Base-by-base conservation (phyloP, 2,329 filamentous ascomycete genomes). In the Aspergillus brunneoviolaceus region DNA sequence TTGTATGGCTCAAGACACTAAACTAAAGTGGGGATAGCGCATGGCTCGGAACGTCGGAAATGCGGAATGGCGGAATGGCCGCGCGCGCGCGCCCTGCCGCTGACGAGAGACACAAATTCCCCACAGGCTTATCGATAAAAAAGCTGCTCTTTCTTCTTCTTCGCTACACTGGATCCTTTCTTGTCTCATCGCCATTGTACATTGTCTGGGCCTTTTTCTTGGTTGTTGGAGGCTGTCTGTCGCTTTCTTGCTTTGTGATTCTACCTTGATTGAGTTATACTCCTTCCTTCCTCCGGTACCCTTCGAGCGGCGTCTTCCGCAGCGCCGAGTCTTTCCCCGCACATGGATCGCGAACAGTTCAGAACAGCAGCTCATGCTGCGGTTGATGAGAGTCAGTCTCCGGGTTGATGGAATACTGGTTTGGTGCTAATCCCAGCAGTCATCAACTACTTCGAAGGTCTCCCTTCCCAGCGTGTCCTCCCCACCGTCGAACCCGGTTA, bases 401-500 rank as follows among this genome's bases (percentile, higher is more conserved):
- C 11, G 4, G 11, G 19, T 49, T 9, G 16, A 49, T 50, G 10
- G 49, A 4, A 10, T 4, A 14, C 59, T 51, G 51, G 58, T 60
- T 48, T 59, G 47, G 58, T n/a, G 23, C 35, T 25, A 16, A 29
- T 12, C 47, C 21, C 10, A 51, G 5, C 69, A 95, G 91, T 97
- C 71, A 87, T 91, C 70, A 82, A 87, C 57, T 96, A 97, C 80
- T 94, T 95, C 72, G 87, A 93, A 63, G 89, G 82, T 23, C 82
- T 97, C 57, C 81, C 85, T 53, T 80, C 85, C 2, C 86, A 87
- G 19, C 86, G 85, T 50, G 92, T 96, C 42, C 80, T 96, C 9
- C 89, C 93, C 12, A 85, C 85, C 56, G 88, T 97, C 53, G 81
- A 89, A 60, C 94, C 94, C 0, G 94, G 94, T 58, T 98, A 96